These are phyloP conservation scores for Candida ipomoeae DNA, from an alignment of 805 yeast species.

Conservation along the genomic window DNA sequence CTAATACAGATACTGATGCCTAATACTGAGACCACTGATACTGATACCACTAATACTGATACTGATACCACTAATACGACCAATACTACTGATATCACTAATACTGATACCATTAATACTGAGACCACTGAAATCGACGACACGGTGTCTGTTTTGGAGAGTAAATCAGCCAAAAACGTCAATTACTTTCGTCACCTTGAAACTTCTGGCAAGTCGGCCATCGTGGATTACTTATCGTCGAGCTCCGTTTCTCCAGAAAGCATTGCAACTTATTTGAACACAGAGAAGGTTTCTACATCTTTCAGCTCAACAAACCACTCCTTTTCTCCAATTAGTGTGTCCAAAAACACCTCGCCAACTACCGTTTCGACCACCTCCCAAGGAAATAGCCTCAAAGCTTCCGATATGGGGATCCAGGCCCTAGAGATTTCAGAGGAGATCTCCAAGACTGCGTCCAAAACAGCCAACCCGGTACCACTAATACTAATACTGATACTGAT, in stretches of 20 bases:
- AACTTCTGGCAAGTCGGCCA: conserved; percentile 31
- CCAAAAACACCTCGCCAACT: not conserved
- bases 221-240: conserved; percentile 22
- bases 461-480: conserved; percentile 8
- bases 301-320: not conserved
- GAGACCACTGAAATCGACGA: conserved; percentile 33
- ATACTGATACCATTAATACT: no score
- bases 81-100: no score
- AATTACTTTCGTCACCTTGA: conserved; percentile 40
- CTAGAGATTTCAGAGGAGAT: not conserved
- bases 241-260: conserved; percentile 1
- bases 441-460: not conserved
- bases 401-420: not conserved
- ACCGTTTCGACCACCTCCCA: not conserved
- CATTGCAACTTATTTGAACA: conserved; percentile 6
- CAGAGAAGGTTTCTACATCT: conserved; percentile 9
- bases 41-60: no score
- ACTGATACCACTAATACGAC: no score
- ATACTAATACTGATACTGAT: no score
- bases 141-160: conserved; percentile 49
- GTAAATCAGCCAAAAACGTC: conserved; percentile 42
- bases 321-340: not conserved
- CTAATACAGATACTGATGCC: no score
- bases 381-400: not conserved
- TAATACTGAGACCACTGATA: no score